Evolutionary conservation across 202 grass and related monocot species (phyloP), one percentile per base, ranked within the genome.

Genomic region (Panicum virgatum): DNA sequence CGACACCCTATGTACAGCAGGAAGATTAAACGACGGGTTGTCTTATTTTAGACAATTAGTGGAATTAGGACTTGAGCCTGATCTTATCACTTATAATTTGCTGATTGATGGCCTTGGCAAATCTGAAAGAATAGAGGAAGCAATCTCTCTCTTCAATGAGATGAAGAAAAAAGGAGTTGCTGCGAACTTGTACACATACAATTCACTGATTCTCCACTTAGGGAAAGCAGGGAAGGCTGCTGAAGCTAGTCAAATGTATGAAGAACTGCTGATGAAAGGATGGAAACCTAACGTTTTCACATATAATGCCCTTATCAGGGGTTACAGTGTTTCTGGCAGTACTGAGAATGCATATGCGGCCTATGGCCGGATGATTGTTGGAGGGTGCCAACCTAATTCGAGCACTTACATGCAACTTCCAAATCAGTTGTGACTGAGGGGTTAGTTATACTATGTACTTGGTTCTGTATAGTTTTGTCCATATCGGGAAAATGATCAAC

Each of bases 381-480:
- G 89, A 38, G 96, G 96, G 27, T 98, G 86, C 73, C 77, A 14
- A 15, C 96, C 96, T 20, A 92, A 98, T 87, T 88, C 83, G 18
- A 86, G 88, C 88, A 98, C 96, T 43, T 96, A 92, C 73, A 84
- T 87, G 86, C 92, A 98, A 32, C 92, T 96, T 85, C 96, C 96
- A 53, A 98, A 96, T 68, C 78, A 84, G 69, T 74, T 78, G 72
- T 75, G 69, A 82, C 78, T 62, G 9, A 86, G 30, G 58, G 46
- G 50, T 81, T 82, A 82, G 32, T 53, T 23, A 52, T 16, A 75
- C 51, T 11, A 16, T 78, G 67, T 79, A 79, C 51, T 79, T 67
- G 23, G 40, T 82, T 78, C 48, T 83, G 73, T 90, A 90, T 69
- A 86, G 66, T 74, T 69, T 15, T 78, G 59, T 74, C 47, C 34